Conservation (phyloP, 2,329 filamentous ascomycete genomes). For the Pestalotiopsis sp. region DNA sequence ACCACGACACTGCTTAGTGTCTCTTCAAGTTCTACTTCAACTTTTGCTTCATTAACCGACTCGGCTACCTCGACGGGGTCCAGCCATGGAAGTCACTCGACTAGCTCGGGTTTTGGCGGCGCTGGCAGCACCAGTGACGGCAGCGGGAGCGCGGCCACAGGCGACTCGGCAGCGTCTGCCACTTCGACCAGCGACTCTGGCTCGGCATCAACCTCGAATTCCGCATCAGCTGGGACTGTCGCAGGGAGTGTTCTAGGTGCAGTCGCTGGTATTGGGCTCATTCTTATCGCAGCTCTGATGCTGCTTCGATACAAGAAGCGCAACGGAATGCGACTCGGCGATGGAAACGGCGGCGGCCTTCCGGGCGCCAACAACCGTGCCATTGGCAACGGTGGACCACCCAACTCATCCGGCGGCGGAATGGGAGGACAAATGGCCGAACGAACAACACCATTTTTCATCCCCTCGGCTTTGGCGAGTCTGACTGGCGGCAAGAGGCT, state of each 20-base stretch:
- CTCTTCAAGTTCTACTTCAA: slow-evolving; percentile 12
- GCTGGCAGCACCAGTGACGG: not conserved
- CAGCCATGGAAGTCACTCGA: slow-evolving; percentile 16
- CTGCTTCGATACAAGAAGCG: slow-evolving; percentile 59
- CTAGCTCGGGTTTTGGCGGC: slow-evolving; percentile 17
- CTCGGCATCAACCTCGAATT: slow-evolving; percentile 19
- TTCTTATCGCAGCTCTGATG: slow-evolving; percentile 55
- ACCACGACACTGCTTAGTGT: slow-evolving; percentile 13
- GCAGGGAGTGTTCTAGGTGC: slow-evolving; percentile 60
- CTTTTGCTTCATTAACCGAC: slow-evolving; percentile 14
- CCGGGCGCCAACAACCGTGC: slow-evolving; percentile 31
- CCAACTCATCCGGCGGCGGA: slow-evolving; percentile 18
- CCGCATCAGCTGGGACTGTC: slow-evolving; percentile 36
- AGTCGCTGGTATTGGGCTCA: slow-evolving; percentile 58
- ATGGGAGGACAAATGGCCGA: slow-evolving; percentile 44
- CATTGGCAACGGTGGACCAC: slow-evolving; percentile 20
- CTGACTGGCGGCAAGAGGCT: slow-evolving; percentile 41
- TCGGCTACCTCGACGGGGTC: slow-evolving; percentile 20
- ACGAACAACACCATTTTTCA: slow-evolving; percentile 43
- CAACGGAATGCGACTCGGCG: slow-evolving; percentile 42
- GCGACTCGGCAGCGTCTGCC: slow-evolving; percentile 22
- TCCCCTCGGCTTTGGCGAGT: slow-evolving; percentile 51
- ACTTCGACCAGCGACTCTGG: slow-evolving; percentile 20
- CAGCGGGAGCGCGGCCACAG: slow-evolving; percentile 18
- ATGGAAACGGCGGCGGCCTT: slow-evolving; percentile 27